Percentiles rank a stretch among this genome's conserved stretches.
Evolutionary conservation across 768 basidiomycete genomes (phyloP).

Genomic region (Suillus occidentalis): DNA sequence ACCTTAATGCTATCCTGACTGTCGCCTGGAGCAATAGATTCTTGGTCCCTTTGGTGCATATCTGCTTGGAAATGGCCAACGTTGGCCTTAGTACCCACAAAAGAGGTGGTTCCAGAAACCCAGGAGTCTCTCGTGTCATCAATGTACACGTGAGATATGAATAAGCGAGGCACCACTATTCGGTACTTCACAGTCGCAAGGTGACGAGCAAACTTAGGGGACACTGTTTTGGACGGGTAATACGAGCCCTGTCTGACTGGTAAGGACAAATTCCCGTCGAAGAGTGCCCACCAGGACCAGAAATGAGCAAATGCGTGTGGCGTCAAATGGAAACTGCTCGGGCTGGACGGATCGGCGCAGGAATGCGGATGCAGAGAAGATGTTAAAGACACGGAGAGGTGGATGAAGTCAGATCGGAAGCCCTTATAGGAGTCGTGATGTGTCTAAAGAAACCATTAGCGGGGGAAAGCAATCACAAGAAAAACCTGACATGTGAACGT

Average conservation of each 20-base stretch:
- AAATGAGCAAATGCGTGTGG: conserved; percentile 87
- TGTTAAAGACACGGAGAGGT: conserved; percentile 83
- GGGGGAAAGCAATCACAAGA: not conserved
- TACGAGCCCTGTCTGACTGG: conserved; percentile 88
- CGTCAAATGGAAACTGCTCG: conserved; percentile 82
- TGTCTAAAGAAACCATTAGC: conserved; percentile 32
- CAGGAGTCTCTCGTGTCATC: conserved; percentile 81
- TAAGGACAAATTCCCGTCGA: conserved; percentile 73
- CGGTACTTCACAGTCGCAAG: conserved; percentile 92
- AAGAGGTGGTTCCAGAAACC: conserved; percentile 73
- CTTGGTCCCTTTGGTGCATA: conserved; percentile 89
- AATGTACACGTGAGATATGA: conserved; percentile 84
- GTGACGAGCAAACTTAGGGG: conserved; percentile 87
- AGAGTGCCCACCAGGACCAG: conserved; percentile 89
- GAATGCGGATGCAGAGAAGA: conserved; percentile 47
- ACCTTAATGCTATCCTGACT: conserved; percentile 57
- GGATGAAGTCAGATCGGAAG: conserved; percentile 93
- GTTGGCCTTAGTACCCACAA: conserved; percentile 83
- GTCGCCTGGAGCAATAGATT: conserved; percentile 59
- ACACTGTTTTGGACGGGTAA: conserved; percentile 67
- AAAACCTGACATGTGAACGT: conserved; percentile 45
- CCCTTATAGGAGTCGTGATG: conserved; percentile 75
- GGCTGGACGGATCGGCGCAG: conserved; percentile 26
- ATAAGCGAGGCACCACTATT: conserved; percentile 72
- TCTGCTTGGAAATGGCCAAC: conserved; percentile 84